A percentile compares a stretch with the other conserved stretches of the same genome.
These are phyloP conservation scores for Turritis glabra DNA, from an alignment of 345 rosid genomes.

Conservation along the genomic window DNA sequence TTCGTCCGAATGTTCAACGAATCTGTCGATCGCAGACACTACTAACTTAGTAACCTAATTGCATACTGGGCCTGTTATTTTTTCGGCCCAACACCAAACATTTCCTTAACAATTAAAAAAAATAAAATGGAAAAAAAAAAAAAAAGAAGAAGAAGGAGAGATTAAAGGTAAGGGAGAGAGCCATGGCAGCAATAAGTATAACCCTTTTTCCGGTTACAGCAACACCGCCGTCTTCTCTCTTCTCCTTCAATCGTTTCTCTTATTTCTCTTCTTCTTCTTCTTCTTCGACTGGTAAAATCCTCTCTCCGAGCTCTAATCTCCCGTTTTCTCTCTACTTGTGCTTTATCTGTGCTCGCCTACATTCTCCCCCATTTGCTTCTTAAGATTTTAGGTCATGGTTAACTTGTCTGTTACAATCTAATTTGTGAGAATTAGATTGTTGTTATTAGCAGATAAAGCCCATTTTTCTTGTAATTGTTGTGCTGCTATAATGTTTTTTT, in stretches of 20 bases:
- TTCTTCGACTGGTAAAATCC: slow-evolving; percentile 49
- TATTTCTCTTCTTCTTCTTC: slow-evolving; percentile 38
- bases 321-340: neutral
- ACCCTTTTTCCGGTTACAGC: slow-evolving; percentile 51
- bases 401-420: neutral
- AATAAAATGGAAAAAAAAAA: neutral
- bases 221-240: slow-evolving; percentile 40
- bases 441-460: neutral
- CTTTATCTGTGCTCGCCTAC: neutral
- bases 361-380: slow-evolving; percentile 1
- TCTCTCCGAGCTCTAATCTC: neutral
- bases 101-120: neutral
- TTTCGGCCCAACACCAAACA: too few relatives aligned
- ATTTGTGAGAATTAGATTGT: neutral
- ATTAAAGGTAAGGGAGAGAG: neutral
- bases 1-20: too few relatives aligned
- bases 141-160: neutral
- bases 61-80: too few relatives aligned
- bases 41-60: too few relatives aligned
- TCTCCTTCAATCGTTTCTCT: slow-evolving; percentile 42
- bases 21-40: too few relatives aligned
- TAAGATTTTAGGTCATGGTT: neutral
- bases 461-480: neutral
- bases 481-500: neutral
- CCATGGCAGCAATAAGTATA: slow-evolving; percentile 35